phyloP scores from a whole-genome alignment of 257 asterid genomes.

The Nicotiana benthamiana region DNA sequence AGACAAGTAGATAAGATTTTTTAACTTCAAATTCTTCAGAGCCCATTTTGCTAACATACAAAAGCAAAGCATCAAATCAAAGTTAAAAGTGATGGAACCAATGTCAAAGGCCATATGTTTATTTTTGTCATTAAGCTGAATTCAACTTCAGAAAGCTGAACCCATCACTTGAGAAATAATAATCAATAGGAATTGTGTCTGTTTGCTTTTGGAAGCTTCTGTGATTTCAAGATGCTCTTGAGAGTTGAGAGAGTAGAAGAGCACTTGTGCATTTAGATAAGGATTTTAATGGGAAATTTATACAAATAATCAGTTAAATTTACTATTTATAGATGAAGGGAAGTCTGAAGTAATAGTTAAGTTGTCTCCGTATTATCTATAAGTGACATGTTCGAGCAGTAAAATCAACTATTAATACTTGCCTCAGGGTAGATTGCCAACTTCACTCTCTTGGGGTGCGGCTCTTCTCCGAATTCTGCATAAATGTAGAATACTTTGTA shows the following conservation, averaged over 20 bases:
- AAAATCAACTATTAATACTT: no score
- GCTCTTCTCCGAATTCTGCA: no score
- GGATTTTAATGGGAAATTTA: neutral
- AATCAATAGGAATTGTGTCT: neutral
- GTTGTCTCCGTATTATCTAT: no score
- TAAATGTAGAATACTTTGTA: no score
- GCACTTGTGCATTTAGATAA: neutral
- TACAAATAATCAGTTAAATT: no score
- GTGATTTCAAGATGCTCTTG: neutral
- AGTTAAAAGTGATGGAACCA: neutral
- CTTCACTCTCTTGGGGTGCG: no score
- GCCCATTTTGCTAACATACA: slow-evolving; percentile 1
- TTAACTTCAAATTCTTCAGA: neutral
- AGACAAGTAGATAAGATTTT: neutral
- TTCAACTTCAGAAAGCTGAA: slow-evolving; percentile 3
- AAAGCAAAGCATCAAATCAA: slow-evolving; percentile 10
- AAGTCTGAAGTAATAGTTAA: no score
- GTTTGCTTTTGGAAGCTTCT: neutral
- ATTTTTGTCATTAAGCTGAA: neutral
- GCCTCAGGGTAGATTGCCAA: no score
- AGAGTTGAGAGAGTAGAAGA: neutral
- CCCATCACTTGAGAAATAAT: neutral
- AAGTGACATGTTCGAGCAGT: no score
- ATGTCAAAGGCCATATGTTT: neutral
- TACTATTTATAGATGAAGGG: no score